Conservation (phyloP, 2,329 filamentous ascomycete genomes). For the Botrytis hyacinthi region DNA sequence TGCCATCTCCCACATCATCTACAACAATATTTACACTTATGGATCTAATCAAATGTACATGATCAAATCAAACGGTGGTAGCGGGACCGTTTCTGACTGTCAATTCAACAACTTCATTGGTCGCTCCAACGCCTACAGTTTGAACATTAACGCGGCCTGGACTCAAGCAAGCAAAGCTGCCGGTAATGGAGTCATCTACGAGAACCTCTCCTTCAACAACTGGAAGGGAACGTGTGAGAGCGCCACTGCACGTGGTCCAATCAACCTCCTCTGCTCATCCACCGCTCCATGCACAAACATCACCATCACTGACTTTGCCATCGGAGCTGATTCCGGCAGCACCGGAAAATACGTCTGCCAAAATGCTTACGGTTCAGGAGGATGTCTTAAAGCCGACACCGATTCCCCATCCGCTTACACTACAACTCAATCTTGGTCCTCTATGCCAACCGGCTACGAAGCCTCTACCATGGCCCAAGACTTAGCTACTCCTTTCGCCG, state of each 20-base stretch:
- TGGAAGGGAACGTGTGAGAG: constrained; percentile 55
- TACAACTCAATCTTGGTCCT: constrained; percentile 22
- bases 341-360: constrained; percentile 46
- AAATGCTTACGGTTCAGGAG: constrained; percentile 49
- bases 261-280: constrained; percentile 52
- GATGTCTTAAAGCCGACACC: constrained; percentile 38
- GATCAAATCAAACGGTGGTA: constrained; percentile 60
- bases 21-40: constrained; percentile 56
- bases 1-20: constrained; percentile 52
- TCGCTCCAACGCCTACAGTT: constrained; percentile 54
- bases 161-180: constrained; percentile 46
- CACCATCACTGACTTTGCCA: constrained; percentile 49
- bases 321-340: constrained; percentile 51
- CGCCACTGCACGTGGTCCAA: constrained; percentile 50
- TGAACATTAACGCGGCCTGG: constrained; percentile 52
- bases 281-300: constrained; percentile 52
- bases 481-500: constrained; percentile 25
- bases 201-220: constrained; percentile 52
- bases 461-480: constrained; percentile 27
- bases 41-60: constrained; percentile 61
- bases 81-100: constrained; percentile 50
- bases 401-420: constrained; percentile 15
- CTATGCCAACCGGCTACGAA: constrained; percentile 23
- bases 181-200: constrained; percentile 52
- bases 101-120: constrained; percentile 59